Evolutionary conservation across 2,329 filamentous ascomycete species (phyloP).

Genomic region (Talaromyces sp.): DNA sequence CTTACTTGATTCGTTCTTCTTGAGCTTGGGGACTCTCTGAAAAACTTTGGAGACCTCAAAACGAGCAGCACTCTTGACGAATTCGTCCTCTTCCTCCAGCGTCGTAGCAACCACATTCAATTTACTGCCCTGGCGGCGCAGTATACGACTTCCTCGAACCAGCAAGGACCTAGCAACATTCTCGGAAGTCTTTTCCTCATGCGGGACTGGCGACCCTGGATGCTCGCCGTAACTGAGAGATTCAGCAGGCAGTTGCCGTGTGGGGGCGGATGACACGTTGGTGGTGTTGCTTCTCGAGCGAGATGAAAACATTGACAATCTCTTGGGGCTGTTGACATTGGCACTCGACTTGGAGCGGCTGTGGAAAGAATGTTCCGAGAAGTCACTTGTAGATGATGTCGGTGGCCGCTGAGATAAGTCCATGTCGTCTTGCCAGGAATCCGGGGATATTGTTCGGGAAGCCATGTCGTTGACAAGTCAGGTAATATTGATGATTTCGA

Average conservation of each 20-base stretch:
- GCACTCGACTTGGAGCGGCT: conserved; percentile 36
- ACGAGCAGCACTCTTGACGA: conserved; percentile 29
- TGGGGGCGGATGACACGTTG: conserved; percentile 48
- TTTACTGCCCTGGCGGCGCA: conserved; percentile 47
- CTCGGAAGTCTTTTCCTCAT: conserved; percentile 35
- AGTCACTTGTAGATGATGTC: conserved; percentile 32
- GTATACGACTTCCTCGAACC: conserved; percentile 44
- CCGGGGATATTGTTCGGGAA: conserved; percentile 7
- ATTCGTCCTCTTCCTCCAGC: conserved; percentile 40
- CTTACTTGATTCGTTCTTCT: conserved; percentile 37
- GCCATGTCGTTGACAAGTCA: not conserved
- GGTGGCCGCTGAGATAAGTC: conserved; percentile 31
- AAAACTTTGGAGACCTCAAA: conserved; percentile 34
- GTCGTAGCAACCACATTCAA: conserved; percentile 42
- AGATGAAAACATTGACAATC: conserved; percentile 37
- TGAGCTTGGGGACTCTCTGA: conserved; percentile 27
- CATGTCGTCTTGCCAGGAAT: conserved; percentile 21
- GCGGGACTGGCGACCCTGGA: conserved; percentile 26
- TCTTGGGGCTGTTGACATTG: conserved; percentile 36
- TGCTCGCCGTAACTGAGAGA: conserved; percentile 36
- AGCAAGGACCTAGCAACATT: conserved; percentile 40
- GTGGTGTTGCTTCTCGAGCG: conserved; percentile 46
- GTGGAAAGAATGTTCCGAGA: conserved; percentile 33
- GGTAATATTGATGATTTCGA: not conserved
- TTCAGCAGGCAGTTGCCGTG: conserved; percentile 44